Evolutionary conservation across 2,329 filamentous ascomycete species (phyloP).

Genomic region (Nakataea oryzae): DNA sequence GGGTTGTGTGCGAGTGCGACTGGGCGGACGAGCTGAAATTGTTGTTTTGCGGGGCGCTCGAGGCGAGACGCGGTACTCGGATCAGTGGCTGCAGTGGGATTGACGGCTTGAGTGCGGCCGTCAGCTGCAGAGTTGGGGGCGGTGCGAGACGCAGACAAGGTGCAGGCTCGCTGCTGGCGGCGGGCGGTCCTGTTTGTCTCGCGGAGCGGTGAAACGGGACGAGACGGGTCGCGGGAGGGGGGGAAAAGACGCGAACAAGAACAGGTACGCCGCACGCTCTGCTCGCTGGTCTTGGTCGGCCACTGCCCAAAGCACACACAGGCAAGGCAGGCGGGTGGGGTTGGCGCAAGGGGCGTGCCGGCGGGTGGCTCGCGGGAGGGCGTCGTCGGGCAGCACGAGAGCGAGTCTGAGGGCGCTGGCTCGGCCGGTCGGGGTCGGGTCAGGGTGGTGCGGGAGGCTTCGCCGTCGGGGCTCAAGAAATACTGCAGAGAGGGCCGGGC

Average conservation of each 20-base stretch:
- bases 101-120: not conserved
- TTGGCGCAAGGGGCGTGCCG: not conserved
- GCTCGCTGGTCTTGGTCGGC: not conserved
- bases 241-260: not conserved
- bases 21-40: not conserved
- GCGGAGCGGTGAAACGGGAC: not conserved
- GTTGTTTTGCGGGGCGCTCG: not conserved
- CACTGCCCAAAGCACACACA: not conserved
- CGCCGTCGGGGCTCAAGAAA: not conserved
- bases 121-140: not conserved
- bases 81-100: not conserved
- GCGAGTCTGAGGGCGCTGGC: too few relatives aligned
- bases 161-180: not conserved
- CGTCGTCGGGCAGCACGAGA: not conserved
- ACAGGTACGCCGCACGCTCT: not conserved
- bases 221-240: not conserved
- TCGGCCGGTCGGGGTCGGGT: not conserved
- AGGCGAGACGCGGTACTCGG: not conserved
- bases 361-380: not conserved
- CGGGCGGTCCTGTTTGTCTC: not conserved
- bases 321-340: not conserved
- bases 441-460: not conserved
- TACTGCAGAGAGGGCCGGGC: not conserved
- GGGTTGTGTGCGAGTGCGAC: not conserved
- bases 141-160: not conserved